phyloP scores from a whole-genome alignment of 495 filamentous ascomycete genomes.

The Elaphomyces granulatus region DNA sequence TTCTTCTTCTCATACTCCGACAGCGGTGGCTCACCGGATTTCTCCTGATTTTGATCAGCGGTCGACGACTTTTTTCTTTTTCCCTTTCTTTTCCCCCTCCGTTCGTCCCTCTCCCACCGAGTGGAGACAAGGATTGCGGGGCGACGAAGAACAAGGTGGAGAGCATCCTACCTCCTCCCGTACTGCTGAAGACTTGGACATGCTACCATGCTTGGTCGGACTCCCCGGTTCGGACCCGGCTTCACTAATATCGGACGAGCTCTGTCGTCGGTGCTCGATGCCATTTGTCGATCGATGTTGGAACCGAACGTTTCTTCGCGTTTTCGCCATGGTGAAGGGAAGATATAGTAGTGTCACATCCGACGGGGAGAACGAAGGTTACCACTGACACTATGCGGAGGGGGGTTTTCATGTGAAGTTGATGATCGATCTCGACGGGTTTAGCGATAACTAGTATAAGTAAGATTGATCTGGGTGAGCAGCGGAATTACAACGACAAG shows the following conservation, averaged over 20 bases:
- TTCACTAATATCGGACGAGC: conserved; percentile 73
- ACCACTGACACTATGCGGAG: too few species aligned
- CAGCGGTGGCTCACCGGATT: conserved; percentile 28
- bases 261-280: conserved; percentile 45
- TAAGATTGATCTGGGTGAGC: too few species aligned
- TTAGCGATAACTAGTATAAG: too few species aligned
- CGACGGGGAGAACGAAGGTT: too few species aligned
- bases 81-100: too few species aligned
- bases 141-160: background rate
- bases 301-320: conserved; percentile 75
- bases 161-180: conserved; percentile 33
- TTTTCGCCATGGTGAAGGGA: conserved; percentile 62
- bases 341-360: too few species aligned
- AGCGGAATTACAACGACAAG: too few species aligned
- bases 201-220: conserved; percentile 33
- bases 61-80: too few species aligned
- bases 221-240: conserved; percentile 48
- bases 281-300: conserved; percentile 43
- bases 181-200: conserved; percentile 32
- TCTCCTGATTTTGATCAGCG: conserved; percentile 15
- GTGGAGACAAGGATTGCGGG: conserved; percentile 1
- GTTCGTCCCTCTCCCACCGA: conserved; percentile 6
- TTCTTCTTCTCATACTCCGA: conserved; percentile 98
- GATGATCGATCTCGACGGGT: too few species aligned
- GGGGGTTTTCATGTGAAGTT: too few species aligned